Evolutionary conservation across 2,329 filamentous ascomycete species (phyloP), one percentile per base, ranked within the genome.

Genomic region (Penicillium sp.): DNA sequence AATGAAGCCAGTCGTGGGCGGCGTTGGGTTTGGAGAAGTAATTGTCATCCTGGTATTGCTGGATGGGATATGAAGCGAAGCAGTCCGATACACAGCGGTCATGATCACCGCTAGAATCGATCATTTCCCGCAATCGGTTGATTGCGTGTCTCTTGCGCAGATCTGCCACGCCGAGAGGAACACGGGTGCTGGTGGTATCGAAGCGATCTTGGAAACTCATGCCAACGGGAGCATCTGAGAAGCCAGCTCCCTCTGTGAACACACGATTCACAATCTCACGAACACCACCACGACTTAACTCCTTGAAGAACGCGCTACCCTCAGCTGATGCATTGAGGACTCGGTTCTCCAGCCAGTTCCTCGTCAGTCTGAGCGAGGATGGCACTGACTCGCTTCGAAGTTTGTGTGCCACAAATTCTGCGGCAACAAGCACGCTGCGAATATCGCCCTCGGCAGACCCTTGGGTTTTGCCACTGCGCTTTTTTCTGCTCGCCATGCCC

Each of bases 1-100:
- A 97, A 73, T 95, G 82, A 55, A 99, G 84, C 94, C 94, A 99
- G 69, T 97, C 93, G 73, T 96, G 96, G 0, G 91, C 91, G 1
- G 84, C 79, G 64, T 89, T 87, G 0, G 95, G 95, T 71, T 99
- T 99, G 35, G 88, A 90, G 33, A 99, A 86, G 65, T 91, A 89
- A 0, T 88, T 89, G 74, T 99, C 94, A 72, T 99, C 94, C 77
- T 97, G 95, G 75, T 89, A 99, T 21, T 92, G 87, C 66, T 92
- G 90, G 42, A 86, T 86, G 0, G 93, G 92, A 73, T 96, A 99
- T 64, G 89, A 84, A 23, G 89, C 82, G 70, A 97, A 96, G 67
- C 95, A 88, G 61, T 97, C 83, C 13, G 81, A 81, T 48, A 86
- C 75, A 64, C 87, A 84, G 41, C 84, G 81, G 68, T 88, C 86